Evolutionary conservation across 140 eudicot genomes (phyloP).

Genomic region (Ambrosia hybrid): DNA sequence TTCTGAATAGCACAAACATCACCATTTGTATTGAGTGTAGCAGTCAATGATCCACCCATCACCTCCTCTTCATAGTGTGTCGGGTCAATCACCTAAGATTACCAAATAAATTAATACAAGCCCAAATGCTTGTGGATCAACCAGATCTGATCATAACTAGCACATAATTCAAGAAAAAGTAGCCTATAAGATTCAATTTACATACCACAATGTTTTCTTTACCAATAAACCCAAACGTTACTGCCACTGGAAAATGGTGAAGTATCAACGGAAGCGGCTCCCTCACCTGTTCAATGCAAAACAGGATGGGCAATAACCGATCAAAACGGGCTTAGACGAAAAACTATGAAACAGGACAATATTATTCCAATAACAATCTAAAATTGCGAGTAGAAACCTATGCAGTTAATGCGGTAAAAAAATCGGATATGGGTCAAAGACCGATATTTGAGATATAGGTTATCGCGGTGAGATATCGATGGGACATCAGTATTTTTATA

Average conservation of each 20-base stretch:
- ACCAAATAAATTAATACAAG: neutral
- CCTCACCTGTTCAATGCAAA: conserved; percentile 50
- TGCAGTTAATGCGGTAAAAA: too few species aligned
- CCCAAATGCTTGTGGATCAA: neutral
- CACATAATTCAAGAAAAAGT: neutral
- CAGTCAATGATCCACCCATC: conserved; percentile 88
- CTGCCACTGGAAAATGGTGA: conserved; percentile 88
- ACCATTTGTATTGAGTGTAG: conserved; percentile 80
- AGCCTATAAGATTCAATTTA: neutral
- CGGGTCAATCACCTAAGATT: conserved; percentile 78
- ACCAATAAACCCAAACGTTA: conserved; percentile 79
- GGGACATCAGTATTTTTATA: too few species aligned
- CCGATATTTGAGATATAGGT: too few species aligned
- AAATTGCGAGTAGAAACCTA: too few species aligned
- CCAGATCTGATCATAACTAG: neutral
- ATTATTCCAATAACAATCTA: neutral
- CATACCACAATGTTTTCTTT: conserved; percentile 69
- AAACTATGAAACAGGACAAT: neutral
- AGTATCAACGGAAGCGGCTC: conserved; percentile 85
- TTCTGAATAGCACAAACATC: conserved; percentile 96
- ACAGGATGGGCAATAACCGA: neutral
- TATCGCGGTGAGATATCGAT: too few species aligned
- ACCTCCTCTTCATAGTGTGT: conserved; percentile 84
- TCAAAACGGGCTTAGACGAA: neutral
- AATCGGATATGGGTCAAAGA: too few species aligned